Percentiles rank a stretch among this genome's conserved stretches.
These are phyloP conservation scores for Brettanomyces naardenensis DNA, from an alignment of 805 yeast genomes.

Conservation along the genomic window DNA sequence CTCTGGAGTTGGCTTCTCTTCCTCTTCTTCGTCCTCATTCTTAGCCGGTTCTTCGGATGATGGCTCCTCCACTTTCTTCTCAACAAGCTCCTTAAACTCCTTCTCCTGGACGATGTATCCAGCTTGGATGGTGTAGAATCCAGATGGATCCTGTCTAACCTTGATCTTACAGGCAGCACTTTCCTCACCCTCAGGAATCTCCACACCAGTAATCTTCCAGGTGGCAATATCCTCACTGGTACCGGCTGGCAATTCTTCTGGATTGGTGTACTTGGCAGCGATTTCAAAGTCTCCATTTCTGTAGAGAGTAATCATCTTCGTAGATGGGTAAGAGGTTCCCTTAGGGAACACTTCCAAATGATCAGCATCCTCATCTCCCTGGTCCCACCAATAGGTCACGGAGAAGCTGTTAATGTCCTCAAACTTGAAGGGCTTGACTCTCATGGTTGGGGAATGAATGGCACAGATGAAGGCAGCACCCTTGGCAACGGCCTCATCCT, in stretches of 20 bases:
- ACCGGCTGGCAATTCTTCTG: conserved; percentile 64
- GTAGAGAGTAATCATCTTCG: conserved; percentile 90
- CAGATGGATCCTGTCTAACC: conserved; percentile 96
- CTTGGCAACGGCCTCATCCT: conserved; percentile 98
- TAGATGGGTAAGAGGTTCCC: conserved; percentile 88
- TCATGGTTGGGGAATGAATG: conserved; percentile 95
- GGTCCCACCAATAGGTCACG: conserved; percentile 92
- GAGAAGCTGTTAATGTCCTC: conserved; percentile 91
- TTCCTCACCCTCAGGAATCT: conserved; percentile 66
- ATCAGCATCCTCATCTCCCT: conserved; percentile 84
- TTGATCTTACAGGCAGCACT: conserved; percentile 82
- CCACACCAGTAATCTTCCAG: conserved; percentile 85
- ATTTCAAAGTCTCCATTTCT: conserved; percentile 84
- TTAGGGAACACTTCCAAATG: conserved; percentile 95
- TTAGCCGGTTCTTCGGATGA: conserved; percentile 35
- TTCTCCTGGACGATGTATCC: conserved; percentile 94
- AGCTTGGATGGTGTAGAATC: conserved; percentile 85
- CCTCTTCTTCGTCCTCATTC: conserved; percentile 22
- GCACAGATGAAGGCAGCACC: conserved; percentile 99
- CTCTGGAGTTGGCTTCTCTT: conserved; percentile 45
- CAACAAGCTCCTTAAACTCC: conserved; percentile 81
- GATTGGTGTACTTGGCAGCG: conserved; percentile 78
- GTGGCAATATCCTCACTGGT: conserved; percentile 60
- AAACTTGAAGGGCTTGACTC: conserved; percentile 98
- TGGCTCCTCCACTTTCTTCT: conserved; percentile 38